phyloP scores from a whole-genome alignment of 1,284 basidiomycete species.

The Lentinus polychrous region DNA sequence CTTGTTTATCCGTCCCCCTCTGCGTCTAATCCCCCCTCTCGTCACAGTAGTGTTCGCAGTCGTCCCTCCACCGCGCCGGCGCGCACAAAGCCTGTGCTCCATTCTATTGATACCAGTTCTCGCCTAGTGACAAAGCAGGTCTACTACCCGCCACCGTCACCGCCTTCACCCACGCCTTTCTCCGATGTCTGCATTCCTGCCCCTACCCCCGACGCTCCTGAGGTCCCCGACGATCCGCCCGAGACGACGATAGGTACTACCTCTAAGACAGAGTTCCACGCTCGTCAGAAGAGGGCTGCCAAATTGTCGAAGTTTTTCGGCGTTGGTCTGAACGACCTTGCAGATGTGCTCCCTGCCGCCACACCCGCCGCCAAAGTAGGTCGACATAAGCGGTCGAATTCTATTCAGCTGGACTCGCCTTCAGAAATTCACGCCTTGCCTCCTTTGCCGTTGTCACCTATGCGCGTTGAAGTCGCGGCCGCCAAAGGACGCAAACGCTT shows the following conservation, averaged over 20 bases:
- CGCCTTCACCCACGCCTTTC: conserved; percentile 7
- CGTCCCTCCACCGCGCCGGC: not conserved
- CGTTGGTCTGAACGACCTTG: conserved; percentile 43
- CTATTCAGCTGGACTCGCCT: not conserved
- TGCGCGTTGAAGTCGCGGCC: conserved; percentile 20
- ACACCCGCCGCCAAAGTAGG: conserved; percentile 3
- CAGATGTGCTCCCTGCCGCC: conserved; percentile 14
- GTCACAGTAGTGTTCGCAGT: too few species aligned
- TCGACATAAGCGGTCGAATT: not conserved
- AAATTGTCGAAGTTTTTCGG: conserved; percentile 57
- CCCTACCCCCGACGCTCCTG: not conserved
- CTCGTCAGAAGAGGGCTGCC: conserved; percentile 40
- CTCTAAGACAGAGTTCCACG: conserved; percentile 26
- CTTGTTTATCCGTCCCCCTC: too few species aligned
- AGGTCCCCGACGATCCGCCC: too few species aligned
- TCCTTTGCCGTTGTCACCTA: not conserved
- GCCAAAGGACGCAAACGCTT: conserved; percentile 21
- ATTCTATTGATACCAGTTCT: not conserved
- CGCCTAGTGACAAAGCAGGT: not conserved
- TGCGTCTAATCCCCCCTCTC: too few species aligned
- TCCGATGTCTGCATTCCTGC: conserved; percentile 1
- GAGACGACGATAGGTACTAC: not conserved
- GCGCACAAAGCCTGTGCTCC: not conserved
- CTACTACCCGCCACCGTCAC: not conserved
- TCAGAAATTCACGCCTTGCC: not conserved